Evolutionary conservation across 139 green algal genomes (phyloP), one percentile per base, ranked within the genome.

Genomic region (Ettlia oleoabundans): DNA sequence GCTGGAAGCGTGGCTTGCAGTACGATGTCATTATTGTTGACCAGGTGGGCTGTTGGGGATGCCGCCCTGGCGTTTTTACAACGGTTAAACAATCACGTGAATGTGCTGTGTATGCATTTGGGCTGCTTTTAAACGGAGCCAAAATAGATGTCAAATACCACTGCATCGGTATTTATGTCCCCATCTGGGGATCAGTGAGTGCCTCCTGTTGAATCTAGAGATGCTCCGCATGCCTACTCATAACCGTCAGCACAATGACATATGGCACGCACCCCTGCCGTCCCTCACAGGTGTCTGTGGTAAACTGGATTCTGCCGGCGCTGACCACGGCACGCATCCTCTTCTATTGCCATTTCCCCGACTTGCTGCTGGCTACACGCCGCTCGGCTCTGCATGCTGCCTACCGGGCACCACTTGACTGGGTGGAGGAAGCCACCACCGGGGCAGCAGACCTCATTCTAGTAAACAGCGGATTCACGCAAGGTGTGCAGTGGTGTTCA

Each of bases 291-390:
- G 92, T 98, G 19, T 95, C 93, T 10, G 90, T 83, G 1, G 91
- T 94, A 0, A 85, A 98, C 35, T 92, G 92, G n/a, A 43, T 98
- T 13, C 84, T 98, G 43, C n/a, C 89, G 38, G 7, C 4, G 35
- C 84, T 95, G 4, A 90, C 88, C n/a, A 32, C 65, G 52, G 69
- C 76, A 37, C 91, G 86, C 63, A 86, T 98, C 9, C 82, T 99
- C 32, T 99, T 99, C 86, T 99, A 99, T 84, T 99, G 97, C 92
- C 97, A 99, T 85, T 99, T 97, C 86, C 97, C 97, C 2, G 97
- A 99, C 87, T 78, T 97, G 41, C 89, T 99, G 74, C 92, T 99
- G 41, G 84, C 88, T 0, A 15, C 51, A 1, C 82, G 80, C 3
- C 64, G 32, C 9, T 90, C 91, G 10, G 1, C 33, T 18, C 77